Base-by-base conservation (phyloP, 2,329 filamentous ascomycete genomes). In the Polytolypa hystricis region DNA sequence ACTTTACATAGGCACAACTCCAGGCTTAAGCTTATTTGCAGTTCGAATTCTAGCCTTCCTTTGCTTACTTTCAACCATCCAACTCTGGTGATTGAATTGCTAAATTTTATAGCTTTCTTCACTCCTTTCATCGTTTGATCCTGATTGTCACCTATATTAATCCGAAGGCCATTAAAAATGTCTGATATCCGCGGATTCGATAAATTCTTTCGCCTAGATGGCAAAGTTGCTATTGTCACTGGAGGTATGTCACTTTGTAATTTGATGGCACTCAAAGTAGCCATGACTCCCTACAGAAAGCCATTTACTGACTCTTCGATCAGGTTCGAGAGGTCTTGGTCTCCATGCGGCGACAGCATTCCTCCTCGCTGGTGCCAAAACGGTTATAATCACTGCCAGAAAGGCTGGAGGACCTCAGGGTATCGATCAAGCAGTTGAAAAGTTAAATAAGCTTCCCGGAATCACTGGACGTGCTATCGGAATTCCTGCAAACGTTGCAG, bases 191-290 rank as follows among this genome's bases (percentile, higher is more conserved):
- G 34, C 16, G 34, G 34, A 17, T 89, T 85, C 61, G 64, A 71
- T 12, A 77, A 71, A 48, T 79, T 93, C 64, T 93, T 91, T 70
- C 85, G 81, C 36, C 73, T 91, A 48, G 79, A 85, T 53, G 84
- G 84, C 51, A 93, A 93, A 61, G 74, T 91, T 25, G 82, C 81
- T 47, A 81, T 93, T 42, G 73, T 93, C 26, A 93, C 85, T 0
- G 85, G 84, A 35, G 44, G 42, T 40, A 35, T 12, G 26, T 5
- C 14, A 12, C 21, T n/a, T 25, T 25, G 21, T n/a, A 7, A 25
- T n/a, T 25, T 25, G 7, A n/a, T n/a, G n/a, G 16, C n/a, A 18
- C 18, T 9, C n/a, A n/a, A n/a, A n/a, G n/a, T n/a, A n/a, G n/a
- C n/a, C n/a, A n/a, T n/a, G n/a, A n/a, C n/a, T n/a, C n/a, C n/a